Percentiles rank a stretch among this genome's conserved stretches.
These are phyloP conservation scores for Fomitopsis betulina DNA, from an alignment of 1,284 basidiomycete genomes.

Conservation along the genomic window DNA sequence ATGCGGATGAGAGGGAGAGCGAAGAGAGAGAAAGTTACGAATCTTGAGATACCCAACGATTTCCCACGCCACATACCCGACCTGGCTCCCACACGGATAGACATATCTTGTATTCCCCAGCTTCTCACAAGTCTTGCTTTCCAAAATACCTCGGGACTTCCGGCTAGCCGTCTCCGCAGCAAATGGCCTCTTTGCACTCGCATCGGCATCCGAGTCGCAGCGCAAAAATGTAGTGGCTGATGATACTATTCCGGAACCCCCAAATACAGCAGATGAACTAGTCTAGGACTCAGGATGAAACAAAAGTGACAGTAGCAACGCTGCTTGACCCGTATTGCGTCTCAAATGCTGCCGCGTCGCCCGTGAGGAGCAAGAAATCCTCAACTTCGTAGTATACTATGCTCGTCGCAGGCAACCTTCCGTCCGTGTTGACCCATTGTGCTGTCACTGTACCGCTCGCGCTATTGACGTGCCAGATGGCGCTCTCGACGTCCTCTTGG, in stretches of 20 bases:
- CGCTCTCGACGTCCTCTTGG: conserved; percentile 14
- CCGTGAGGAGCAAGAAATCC: conserved; percentile 3
- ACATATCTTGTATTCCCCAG: too few relatives aligned
- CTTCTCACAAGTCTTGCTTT: too few relatives aligned
- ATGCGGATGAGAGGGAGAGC: too few relatives aligned
- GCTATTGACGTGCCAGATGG: conserved; percentile 16
- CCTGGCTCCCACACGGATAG: too few relatives aligned
- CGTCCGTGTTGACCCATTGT: conserved; percentile 21
- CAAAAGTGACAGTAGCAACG: not conserved
- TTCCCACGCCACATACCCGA: not conserved
- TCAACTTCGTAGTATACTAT: conserved; percentile 1
- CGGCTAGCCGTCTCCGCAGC: too few relatives aligned
- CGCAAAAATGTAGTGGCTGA: not conserved
- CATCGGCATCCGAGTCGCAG: too few relatives aligned
- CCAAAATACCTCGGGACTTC: too few relatives aligned
- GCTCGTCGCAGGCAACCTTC: not conserved
- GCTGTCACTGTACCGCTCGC: conserved; percentile 8
- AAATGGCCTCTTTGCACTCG: too few relatives aligned
- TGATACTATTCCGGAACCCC: not conserved
- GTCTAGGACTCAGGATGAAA: not conserved
- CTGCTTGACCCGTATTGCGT: not conserved
- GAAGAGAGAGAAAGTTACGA: too few relatives aligned
- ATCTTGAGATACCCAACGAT: too few relatives aligned
- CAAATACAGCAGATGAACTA: too few relatives aligned
- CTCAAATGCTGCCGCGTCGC: not conserved